Conservation (phyloP, 169 alveolate species). For the Cryptosporidium bovis region DNA sequence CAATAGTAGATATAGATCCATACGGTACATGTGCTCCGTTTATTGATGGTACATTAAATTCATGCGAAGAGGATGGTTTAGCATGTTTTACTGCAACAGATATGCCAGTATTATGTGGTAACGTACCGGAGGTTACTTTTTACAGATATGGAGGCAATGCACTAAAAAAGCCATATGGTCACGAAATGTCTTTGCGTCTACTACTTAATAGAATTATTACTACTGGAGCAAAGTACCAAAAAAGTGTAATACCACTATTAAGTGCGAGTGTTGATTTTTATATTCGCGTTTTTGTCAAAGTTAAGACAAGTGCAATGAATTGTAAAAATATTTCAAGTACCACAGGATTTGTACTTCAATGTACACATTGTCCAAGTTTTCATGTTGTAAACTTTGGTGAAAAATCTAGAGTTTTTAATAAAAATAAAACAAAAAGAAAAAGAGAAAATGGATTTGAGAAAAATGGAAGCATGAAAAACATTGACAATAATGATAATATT, state of each 20-base stretch:
- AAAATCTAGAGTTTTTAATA: not conserved
- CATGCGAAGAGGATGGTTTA: conserved; percentile 91
- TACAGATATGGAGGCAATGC: conserved; percentile 93
- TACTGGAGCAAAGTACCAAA: conserved; percentile 91
- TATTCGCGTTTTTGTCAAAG: conserved; percentile 90
- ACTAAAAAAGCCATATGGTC: conserved; percentile 88
- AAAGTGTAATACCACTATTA: conserved; percentile 88
- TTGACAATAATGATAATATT: not conserved
- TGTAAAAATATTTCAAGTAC: conserved; percentile 88
- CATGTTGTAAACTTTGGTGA: conserved; percentile 82
- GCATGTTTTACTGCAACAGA: conserved; percentile 94
- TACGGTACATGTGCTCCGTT: conserved; percentile 93
- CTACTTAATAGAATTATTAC: conserved; percentile 87
- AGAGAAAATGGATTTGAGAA: conserved; percentile 29
- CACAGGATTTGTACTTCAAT: conserved; percentile 87
- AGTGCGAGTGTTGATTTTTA: conserved; percentile 93
- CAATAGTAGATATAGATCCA: conserved; percentile 94
- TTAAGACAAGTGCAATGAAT: conserved; percentile 84
- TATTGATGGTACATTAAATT: conserved; percentile 90
- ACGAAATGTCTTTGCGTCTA: conserved; percentile 91
- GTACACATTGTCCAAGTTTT: conserved; percentile 85
- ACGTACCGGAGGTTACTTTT: conserved; percentile 92
- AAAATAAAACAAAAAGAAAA: not conserved
- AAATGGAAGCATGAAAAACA: not conserved
- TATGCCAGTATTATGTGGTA: conserved; percentile 96